Evolutionary conservation across 805 yeast genomes (phyloP), one percentile per base, ranked within the genome.

Genomic region (Lachancea lanzarotensis): DNA sequence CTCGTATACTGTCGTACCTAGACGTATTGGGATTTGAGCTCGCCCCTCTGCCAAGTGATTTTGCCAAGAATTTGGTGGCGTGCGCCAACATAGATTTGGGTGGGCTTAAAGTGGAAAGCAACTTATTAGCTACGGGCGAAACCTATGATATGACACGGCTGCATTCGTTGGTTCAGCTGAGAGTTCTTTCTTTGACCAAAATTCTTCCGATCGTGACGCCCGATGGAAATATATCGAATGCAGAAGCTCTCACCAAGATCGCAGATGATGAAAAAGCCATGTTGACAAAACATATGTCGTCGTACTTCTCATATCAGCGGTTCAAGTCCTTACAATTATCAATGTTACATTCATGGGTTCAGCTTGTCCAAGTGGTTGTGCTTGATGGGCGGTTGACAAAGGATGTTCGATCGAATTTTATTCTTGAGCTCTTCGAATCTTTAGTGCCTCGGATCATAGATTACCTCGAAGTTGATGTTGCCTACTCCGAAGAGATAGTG

Each of bases 271-370:
- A 63, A 40, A 52, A 49, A 27, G 46, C 32, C 9, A 50, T 26
- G 47, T 67, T 61, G 35, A 68, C 35, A 42, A 43, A 52, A 4
- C 71, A 72, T 43, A 54, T 81, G 26, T 66, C 69, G 0, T 75
- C 75, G 52, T 68, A 71, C 19, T 54, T 77, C 12, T 65, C 77
- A n/a, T 69, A 67, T 35, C 68, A 70, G 36, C 69, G 71, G 33
- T 73, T 79, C 52, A 72, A 72, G 48, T 60, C 70, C 1, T 67
- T 71, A 8, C 93, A 84, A 49, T 66, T 83, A 38, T 66, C 73
- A 12, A 78, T 82, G 46, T 66, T 91, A 25, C 87, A 82, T 56
- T 76, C 95, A 0, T 91, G 98, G 98, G 81, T 82, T 18, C 82
- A 81, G 52, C 63, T 90, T 40, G 80, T 87, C 19, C 87, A 88